Evolutionary conservation across 345 rosid genomes (phyloP).

Genomic region (Gossypium herbaceum): DNA sequence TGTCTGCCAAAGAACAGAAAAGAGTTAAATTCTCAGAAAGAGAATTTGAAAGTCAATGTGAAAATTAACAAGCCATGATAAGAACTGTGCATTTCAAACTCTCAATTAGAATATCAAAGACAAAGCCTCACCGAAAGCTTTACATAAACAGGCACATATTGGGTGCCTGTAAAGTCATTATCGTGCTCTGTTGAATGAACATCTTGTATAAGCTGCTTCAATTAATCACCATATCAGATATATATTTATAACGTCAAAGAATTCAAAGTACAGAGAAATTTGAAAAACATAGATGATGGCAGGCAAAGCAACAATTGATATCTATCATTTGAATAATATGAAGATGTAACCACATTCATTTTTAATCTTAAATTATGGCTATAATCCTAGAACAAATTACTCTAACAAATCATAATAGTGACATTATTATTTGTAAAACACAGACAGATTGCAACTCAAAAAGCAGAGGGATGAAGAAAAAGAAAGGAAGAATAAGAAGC

Average conservation of each 20-base stretch:
- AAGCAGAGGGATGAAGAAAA: neutral
- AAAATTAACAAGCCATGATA: neutral
- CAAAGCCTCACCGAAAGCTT: slow-evolving; percentile 68
- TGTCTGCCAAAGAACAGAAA: slow-evolving; percentile 42
- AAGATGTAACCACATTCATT: neutral
- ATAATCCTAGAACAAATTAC: neutral
- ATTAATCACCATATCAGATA: slow-evolving; percentile 18
- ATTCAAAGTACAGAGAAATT: neutral
- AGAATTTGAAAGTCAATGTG: slow-evolving; percentile 1
- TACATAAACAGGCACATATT: slow-evolving; percentile 72
- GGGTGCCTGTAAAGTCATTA: slow-evolving; percentile 48
- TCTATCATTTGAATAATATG: neutral
- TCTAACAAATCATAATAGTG: neutral
- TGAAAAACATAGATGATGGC: slow-evolving; percentile 4
- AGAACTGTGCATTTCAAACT: neutral
- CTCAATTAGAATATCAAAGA: slow-evolving; percentile 5
- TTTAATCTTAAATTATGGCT: neutral
- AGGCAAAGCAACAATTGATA: neutral
- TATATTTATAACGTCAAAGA: neutral
- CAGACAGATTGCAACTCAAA: neutral
- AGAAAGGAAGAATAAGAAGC: neutral
- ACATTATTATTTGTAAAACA: neutral
- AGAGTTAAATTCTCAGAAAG: slow-evolving; percentile 14
- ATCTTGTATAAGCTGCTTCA: slow-evolving; percentile 76
- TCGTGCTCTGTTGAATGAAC: slow-evolving; percentile 55